These are phyloP conservation scores for Mortierella sp. DNA, from an alignment of 371 early-diverging fungal genomes.

Conservation along the genomic window DNA sequence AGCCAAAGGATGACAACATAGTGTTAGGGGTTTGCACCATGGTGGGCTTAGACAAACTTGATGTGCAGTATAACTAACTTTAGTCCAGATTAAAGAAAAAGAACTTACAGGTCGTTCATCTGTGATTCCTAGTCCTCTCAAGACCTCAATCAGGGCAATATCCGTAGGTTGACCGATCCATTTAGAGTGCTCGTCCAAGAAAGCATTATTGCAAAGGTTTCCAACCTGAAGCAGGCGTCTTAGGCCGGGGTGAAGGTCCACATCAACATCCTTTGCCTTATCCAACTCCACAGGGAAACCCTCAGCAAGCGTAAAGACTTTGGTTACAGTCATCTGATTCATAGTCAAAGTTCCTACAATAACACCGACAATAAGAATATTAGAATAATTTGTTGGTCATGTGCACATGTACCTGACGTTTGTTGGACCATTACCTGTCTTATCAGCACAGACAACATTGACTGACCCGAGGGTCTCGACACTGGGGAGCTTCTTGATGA, in stretches of 20 bases:
- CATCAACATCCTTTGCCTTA: slow-evolving; percentile 57
- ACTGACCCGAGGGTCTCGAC: slow-evolving; percentile 95
- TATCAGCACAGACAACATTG: slow-evolving; percentile 93
- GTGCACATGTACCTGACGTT: background rate
- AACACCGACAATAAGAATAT: background rate
- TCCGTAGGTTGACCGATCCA: slow-evolving; percentile 89
- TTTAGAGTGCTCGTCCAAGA: slow-evolving; percentile 72
- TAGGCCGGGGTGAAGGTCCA: slow-evolving; percentile 59
- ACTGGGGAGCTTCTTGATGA: slow-evolving; percentile 92
- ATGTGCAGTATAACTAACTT: background rate
- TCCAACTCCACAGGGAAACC: slow-evolving; percentile 74
- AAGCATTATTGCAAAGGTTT: slow-evolving; percentile 86
- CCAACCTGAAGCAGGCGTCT: slow-evolving; percentile 71
- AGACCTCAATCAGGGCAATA: slow-evolving; percentile 83
- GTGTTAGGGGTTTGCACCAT: background rate
- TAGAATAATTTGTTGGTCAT: background rate
- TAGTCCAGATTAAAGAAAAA: background rate
- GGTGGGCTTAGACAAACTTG: background rate
- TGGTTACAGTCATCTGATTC: slow-evolving; percentile 89
- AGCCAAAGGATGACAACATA: slow-evolving; percentile 22
- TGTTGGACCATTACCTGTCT: slow-evolving; percentile 74
- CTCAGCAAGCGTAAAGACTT: slow-evolving; percentile 76
- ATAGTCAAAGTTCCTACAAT: slow-evolving; percentile 81
- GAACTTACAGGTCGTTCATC: slow-evolving; percentile 75
- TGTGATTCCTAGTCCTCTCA: slow-evolving; percentile 59